Conservation (phyloP, 2,329 filamentous ascomycete genomes). For the Xylaria sp. region DNA sequence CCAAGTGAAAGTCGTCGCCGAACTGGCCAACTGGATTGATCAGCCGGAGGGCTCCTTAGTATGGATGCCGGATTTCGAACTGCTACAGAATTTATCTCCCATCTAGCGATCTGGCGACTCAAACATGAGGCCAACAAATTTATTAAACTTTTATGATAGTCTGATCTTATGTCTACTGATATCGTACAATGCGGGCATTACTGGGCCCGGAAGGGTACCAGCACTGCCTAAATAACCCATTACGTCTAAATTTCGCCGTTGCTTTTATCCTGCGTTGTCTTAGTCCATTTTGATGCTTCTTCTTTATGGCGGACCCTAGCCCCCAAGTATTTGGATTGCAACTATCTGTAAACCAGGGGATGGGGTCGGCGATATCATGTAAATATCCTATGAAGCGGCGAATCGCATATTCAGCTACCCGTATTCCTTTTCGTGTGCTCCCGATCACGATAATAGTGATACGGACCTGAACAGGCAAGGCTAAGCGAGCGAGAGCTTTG, state of each 20-base stretch:
- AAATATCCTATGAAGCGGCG: no score
- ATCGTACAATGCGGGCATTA: neutral
- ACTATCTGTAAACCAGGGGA: no score
- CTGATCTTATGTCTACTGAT: neutral
- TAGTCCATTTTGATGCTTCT: neutral
- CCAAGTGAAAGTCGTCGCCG: slow-evolving; percentile 47
- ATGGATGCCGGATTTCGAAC: slow-evolving; percentile 49
- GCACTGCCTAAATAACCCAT: neutral
- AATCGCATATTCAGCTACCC: no score
- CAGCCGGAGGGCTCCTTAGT: slow-evolving; percentile 45
- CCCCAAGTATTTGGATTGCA: no score
- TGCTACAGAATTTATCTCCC: slow-evolving; percentile 45
- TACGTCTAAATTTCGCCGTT: neutral
- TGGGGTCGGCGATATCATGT: no score
- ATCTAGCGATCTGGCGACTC: neutral
- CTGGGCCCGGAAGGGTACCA: neutral
- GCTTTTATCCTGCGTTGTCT: neutral
- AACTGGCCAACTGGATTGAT: slow-evolving; percentile 48
- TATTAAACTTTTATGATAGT: neutral
- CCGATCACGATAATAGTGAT: no score
- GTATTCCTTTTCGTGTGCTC: no score
- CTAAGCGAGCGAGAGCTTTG: no score
- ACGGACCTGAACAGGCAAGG: no score
- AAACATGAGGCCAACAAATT: neutral
- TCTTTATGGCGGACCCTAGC: neutral